Base-by-base conservation (phyloP, 371 early-diverging fungal species). In the Haplosporangium sp. region DNA sequence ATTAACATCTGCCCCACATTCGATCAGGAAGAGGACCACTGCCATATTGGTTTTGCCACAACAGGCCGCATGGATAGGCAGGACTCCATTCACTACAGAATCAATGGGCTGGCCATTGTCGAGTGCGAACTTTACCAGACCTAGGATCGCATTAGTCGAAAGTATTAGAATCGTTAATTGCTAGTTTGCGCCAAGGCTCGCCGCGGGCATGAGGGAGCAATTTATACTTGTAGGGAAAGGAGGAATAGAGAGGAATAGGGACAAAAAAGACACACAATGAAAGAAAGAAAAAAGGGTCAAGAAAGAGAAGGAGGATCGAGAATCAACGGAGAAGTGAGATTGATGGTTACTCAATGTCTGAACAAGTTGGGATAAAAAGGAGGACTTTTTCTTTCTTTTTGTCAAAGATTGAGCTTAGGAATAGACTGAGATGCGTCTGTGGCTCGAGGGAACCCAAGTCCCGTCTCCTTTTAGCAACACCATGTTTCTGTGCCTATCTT, bases 61-160 rank as follows among this genome's bases (percentile, higher is more conserved):
- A 61, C 91, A 91, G 4, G 93, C 93, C 7, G 90, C 80, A 74
- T 93, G 93, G 43, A 93, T 85, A 10, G 92, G 88, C 74, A 91
- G 85, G 37, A 90, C 86, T 1, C 93, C 93, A 72, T 89, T 91
- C 43, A 89, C 73, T n/a, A 90, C 86, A 36, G 90, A 87, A 69
- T 92, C 91, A 61, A 92, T 88, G 10, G 88, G 82, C 68, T 91
- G 92, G 51, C 93, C 93, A 74, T 89, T 87, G 59, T 91, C 91
- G 16, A 91, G 73, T 20, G 91, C 91, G 80, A 91, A 91, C 76
- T 91, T 91, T 63, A 91, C 89, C 29, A 91, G 84, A 43, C 90
- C 90, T 89, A 65, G 4, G 29, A 12, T 12, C n/a, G 21, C n/a
- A 46, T 21, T 7, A 56, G 29, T 10, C 18, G 11, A 37, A 23